phyloP scores from a whole-genome alignment of 257 asterid species.

The Gardenia jasminoides region DNA sequence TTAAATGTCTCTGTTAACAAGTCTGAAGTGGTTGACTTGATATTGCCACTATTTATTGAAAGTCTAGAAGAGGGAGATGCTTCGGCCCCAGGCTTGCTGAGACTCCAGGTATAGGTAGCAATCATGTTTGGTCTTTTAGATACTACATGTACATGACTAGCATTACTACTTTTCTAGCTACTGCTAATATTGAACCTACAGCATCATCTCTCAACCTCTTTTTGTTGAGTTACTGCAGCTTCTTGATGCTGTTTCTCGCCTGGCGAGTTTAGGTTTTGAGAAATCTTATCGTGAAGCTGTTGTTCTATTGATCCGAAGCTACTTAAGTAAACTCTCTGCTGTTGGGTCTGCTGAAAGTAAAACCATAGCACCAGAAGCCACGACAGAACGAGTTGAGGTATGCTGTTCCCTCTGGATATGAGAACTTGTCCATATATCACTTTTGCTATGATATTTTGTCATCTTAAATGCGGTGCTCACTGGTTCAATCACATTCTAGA shows the following conservation, averaged over 20 bases:
- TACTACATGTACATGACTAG: neutral
- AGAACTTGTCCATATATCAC: slow-evolving; percentile 15
- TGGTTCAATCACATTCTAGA: slow-evolving; percentile 82
- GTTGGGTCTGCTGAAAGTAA: slow-evolving; percentile 89
- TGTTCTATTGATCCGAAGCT: slow-evolving; percentile 89
- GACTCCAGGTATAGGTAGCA: slow-evolving; percentile 63
- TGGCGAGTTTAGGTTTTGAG: slow-evolving; percentile 97
- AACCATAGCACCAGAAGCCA: slow-evolving; percentile 81
- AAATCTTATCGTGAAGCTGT: slow-evolving; percentile 97
- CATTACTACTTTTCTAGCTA: slow-evolving; percentile 4
- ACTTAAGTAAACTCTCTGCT: slow-evolving; percentile 77
- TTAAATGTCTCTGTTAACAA: slow-evolving; percentile 66
- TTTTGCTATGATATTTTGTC: slow-evolving; percentile 22
- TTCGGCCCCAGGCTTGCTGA: slow-evolving; percentile 76
- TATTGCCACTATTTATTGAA: slow-evolving; percentile 87
- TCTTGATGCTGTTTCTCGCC: slow-evolving; percentile 99
- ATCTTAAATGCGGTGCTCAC: slow-evolving; percentile 56
- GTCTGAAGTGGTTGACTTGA: slow-evolving; percentile 95
- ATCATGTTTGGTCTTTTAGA: neutral
- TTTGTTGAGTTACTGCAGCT: slow-evolving; percentile 89
- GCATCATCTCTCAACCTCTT: slow-evolving; percentile 48
- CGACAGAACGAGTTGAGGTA: slow-evolving; percentile 97
- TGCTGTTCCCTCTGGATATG: slow-evolving; percentile 17
- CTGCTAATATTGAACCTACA: slow-evolving; percentile 18
- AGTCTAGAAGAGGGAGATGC: slow-evolving; percentile 99